These are phyloP conservation scores for Auricularia sp. DNA, from an alignment of 768 basidiomycete species.

Conservation along the genomic window DNA sequence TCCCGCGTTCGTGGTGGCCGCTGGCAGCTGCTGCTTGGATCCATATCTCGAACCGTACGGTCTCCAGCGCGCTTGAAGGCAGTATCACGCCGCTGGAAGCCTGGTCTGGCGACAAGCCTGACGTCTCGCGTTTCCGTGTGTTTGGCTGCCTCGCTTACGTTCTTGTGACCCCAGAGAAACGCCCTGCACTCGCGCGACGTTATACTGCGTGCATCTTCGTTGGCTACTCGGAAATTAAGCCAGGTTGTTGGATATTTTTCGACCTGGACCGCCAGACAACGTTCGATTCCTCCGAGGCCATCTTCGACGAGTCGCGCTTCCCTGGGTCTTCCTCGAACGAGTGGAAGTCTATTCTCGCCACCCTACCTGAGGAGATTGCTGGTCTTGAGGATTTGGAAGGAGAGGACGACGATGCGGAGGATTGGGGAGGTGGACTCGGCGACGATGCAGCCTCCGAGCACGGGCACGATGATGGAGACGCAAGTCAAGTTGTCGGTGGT, in stretches of 20 bases:
- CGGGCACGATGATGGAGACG: too few relatives aligned
- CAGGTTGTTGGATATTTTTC: slow-evolving; percentile 26
- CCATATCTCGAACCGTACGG: slow-evolving; percentile 10
- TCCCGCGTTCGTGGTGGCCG: background rate
- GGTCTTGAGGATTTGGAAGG: background rate
- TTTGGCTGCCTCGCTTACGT: slow-evolving; percentile 16
- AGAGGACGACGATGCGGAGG: too few relatives aligned
- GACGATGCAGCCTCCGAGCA: too few relatives aligned
- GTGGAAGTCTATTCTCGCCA: background rate
- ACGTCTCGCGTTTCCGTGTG: too few relatives aligned
- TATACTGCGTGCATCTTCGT: slow-evolving; percentile 19
- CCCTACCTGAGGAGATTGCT: background rate
- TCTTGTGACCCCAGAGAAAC: slow-evolving; percentile 7
- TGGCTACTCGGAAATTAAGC: slow-evolving; percentile 24
- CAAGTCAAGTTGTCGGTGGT: too few relatives aligned
- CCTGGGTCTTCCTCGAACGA: slow-evolving; percentile 4
- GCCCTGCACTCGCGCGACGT: background rate
- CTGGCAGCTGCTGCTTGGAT: background rate
- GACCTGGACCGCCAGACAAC: slow-evolving; percentile 19
- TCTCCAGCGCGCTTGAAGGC: background rate
- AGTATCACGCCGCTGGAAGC: too few relatives aligned
- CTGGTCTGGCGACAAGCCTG: too few relatives aligned
- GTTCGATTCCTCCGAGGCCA: slow-evolving; percentile 19
- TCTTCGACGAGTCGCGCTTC: slow-evolving; percentile 24
- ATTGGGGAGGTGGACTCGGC: too few relatives aligned